Conservation (phyloP, 2,329 filamentous ascomycete genomes). For the Hymenoscyphus occultus region DNA sequence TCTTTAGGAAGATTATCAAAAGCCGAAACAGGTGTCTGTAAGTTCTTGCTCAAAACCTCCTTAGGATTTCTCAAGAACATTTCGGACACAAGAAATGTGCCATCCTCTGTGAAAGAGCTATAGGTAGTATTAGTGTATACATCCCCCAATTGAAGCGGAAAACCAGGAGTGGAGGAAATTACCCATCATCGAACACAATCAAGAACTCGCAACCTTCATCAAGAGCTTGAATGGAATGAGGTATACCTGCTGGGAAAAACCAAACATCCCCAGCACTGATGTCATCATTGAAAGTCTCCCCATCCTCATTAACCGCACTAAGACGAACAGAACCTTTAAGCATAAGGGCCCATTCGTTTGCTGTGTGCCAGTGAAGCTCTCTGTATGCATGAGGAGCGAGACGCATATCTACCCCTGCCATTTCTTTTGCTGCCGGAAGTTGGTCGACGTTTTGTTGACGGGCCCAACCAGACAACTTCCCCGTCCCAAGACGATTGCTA, state of each 20-base stretch:
- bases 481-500: constrained; percentile 43
- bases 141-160: too few relatives aligned
- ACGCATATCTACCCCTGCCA: constrained; percentile 60
- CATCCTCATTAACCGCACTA: constrained; percentile 50
- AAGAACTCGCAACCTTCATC: constrained; percentile 56
- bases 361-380: constrained; percentile 62
- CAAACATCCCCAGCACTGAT: constrained; percentile 48
- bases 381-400: constrained; percentile 56
- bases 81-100: constrained; percentile 51
- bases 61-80: constrained; percentile 33
- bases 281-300: constrained; percentile 47
- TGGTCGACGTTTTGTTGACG: constrained; percentile 53
- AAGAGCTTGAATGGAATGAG: constrained; percentile 54
- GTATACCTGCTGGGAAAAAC: constrained; percentile 47
- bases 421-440: constrained; percentile 45
- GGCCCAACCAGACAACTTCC: constrained; percentile 49
- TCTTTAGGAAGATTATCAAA: constrained; percentile 46
- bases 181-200: constrained; percentile 57
- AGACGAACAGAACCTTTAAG: constrained; percentile 53
- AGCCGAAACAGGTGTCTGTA: constrained; percentile 46
- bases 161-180: too few relatives aligned
- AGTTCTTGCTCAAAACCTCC: constrained; percentile 53
- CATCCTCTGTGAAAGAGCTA: constrained; percentile 52
- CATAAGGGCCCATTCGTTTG: constrained; percentile 51
- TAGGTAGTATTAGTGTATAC: too few relatives aligned